Evolutionary conservation across 1,139 yeast genomes (phyloP).

Genomic region (Yamadazyma jaroonii): DNA sequence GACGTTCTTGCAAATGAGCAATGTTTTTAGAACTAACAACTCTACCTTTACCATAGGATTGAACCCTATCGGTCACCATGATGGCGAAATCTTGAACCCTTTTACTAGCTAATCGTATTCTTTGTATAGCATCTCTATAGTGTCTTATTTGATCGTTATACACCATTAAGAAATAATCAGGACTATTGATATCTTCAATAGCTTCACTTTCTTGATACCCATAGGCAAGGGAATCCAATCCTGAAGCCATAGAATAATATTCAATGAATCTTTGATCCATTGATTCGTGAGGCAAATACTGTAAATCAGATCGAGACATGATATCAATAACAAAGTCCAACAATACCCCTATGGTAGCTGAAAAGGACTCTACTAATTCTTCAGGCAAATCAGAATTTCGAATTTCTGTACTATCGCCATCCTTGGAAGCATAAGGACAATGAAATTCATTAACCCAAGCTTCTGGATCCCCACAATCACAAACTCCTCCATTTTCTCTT

Average conservation of each 20-base stretch:
- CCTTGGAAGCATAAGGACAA: constrained; percentile 32
- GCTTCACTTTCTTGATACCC: constrained; percentile 16
- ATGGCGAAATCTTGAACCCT: constrained; percentile 66
- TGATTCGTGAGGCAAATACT: constrained; percentile 27
- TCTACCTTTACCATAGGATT: constrained; percentile 64
- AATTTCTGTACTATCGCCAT: constrained; percentile 10
- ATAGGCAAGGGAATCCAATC: constrained; percentile 31
- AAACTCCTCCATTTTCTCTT: constrained; percentile 84
- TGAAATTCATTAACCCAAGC: constrained; percentile 46
- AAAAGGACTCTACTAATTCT: constrained; percentile 31
- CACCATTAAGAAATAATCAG: constrained; percentile 54
- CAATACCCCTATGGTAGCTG: constrained; percentile 48
- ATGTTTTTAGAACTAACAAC: constrained; percentile 59
- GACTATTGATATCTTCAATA: constrained; percentile 44
- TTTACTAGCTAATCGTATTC: constrained; percentile 62
- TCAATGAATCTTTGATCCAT: constrained; percentile 20
- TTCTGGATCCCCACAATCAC: constrained; percentile 66
- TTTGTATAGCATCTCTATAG: constrained; percentile 66
- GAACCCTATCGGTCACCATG: constrained; percentile 69
- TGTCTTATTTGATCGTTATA: constrained; percentile 84
- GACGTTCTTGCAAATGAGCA: constrained; percentile 49
- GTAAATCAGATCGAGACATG: constrained; percentile 45
- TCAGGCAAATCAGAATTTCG: constrained; percentile 26
- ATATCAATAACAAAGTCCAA: constrained; percentile 80
- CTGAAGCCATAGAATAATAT: constrained; percentile 24